Base-by-base conservation (phyloP, 108 stramenopile species). In the Tribonema minus region DNA sequence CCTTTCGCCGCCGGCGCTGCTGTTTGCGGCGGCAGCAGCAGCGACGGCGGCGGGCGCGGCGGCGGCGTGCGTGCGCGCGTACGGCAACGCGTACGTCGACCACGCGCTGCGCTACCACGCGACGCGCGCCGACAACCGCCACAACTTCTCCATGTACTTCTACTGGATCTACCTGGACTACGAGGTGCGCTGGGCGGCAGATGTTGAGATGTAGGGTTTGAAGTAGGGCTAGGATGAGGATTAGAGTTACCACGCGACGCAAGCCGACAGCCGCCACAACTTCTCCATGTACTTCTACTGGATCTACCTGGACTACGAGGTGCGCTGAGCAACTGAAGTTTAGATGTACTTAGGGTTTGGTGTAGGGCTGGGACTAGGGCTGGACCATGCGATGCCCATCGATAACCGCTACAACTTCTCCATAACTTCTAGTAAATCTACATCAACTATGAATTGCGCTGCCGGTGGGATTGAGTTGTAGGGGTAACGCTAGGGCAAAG, bases 341-440 rank as follows among this genome's bases (percentile, higher is more conserved):
- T n/a, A n/a, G n/a, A n/a, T n/a, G n/a, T n/a, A n/a, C n/a, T n/a
- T n/a, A 3, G 39, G 9, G 3, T 3, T 39, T 7, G 39, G 9
- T 6, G 6, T 6, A 39, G 9, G 39, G 9, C 39, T 6, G 9
- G 3, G 39, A 6, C 39, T 3, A 39, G 39, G 6, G 9, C 7
- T 39, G n/a, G 6, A 98, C 78, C 98, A 99, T 76, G 90, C 97
- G 72, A 86, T 84, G 32, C 88, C 96, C 28, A 86, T 93, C 20
- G 98, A 99, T 85, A 95, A 98, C 88, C 87, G 93, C 1, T 92
- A 94, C 83, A 93, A 92, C 87, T 92, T 92, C 70, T 90, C 91
- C 32, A 83, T 87, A 54, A 90, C 81, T 94, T 88, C 85, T 92
- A 92, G 72, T 79, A 87, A 86, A 95, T 97, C 39, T 99, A 99